These are phyloP conservation scores for Quercus engelmannii DNA, from an alignment of 306 rosid genomes.

Conservation along the genomic window DNA sequence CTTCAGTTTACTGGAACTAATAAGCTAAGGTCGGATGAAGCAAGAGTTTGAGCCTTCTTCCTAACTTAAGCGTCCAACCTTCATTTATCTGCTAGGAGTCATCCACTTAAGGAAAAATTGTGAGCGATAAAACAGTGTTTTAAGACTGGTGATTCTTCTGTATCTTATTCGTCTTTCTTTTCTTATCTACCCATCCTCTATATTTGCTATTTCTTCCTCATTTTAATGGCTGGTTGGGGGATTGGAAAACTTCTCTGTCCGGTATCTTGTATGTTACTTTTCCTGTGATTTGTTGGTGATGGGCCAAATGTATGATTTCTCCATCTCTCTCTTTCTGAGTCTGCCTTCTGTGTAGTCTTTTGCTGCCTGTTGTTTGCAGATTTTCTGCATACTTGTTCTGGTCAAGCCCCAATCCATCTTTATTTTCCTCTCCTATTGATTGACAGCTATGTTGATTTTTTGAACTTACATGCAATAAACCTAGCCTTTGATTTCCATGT, in stretches of 20 bases:
- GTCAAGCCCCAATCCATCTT: too few relatives aligned
- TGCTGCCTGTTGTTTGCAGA: too few relatives aligned
- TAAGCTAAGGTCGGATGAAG: background rate
- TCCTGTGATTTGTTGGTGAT: background rate
- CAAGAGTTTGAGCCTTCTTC: background rate
- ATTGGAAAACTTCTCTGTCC: background rate
- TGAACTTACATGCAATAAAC: too few relatives aligned
- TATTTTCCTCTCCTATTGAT: too few relatives aligned
- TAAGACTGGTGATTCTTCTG: background rate
- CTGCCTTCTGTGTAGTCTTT: too few relatives aligned
- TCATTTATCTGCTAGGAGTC: background rate
- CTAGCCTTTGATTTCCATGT: too few relatives aligned
- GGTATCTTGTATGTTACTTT: background rate
- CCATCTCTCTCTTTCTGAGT: too few relatives aligned
- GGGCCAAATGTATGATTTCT: background rate
- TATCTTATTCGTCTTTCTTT: background rate
- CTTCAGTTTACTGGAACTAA: background rate
- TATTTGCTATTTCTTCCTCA: background rate
- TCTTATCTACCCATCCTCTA: background rate
- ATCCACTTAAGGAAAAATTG: background rate
- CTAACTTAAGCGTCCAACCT: background rate
- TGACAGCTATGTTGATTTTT: too few relatives aligned
- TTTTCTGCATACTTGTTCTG: too few relatives aligned
- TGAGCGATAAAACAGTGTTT: background rate
- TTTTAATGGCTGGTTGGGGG: background rate